These are phyloP conservation scores for Xylaria grammica DNA, from an alignment of 495 filamentous ascomycete species.

Conservation along the genomic window DNA sequence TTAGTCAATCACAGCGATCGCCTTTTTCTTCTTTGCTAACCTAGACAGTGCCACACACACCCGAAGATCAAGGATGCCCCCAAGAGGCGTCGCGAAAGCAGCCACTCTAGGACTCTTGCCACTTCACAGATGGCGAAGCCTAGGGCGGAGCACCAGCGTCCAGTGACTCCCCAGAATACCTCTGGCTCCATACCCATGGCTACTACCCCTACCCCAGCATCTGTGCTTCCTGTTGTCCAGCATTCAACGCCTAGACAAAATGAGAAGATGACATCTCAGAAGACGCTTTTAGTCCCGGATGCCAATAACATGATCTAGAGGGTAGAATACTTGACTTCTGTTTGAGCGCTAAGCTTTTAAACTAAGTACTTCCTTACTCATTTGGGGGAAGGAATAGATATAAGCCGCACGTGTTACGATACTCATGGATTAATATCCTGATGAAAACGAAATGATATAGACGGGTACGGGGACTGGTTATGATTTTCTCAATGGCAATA, in stretches of 20 bases:
- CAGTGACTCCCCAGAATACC: conserved; percentile 49
- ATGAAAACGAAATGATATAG: conserved; percentile 24
- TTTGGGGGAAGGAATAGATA: not conserved
- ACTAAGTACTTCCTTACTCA: not conserved
- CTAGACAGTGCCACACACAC: conserved; percentile 70
- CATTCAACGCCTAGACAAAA: conserved; percentile 10
- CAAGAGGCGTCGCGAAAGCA: conserved; percentile 71
- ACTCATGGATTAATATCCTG: conserved; percentile 16
- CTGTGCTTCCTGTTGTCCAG: conserved; percentile 22
- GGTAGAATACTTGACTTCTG: not conserved
- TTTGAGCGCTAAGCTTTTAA: not conserved
- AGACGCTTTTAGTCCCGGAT: conserved; percentile 13
- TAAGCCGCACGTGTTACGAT: conserved; percentile 17
- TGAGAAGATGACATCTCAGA: not conserved
- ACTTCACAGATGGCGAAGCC: conserved; percentile 44
- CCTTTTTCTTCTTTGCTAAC: conserved; percentile 18
- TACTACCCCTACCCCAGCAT: conserved; percentile 44
- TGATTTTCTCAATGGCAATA: conserved; percentile 18
- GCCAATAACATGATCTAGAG: conserved; percentile 24
- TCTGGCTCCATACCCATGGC: conserved; percentile 40
- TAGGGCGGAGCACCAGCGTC: conserved; percentile 39
- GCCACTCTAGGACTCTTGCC: conserved; percentile 49
- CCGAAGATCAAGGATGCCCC: conserved; percentile 75
- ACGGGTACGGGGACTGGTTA: conserved; percentile 17
- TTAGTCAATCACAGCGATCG: conserved; percentile 41